Evolutionary conservation across 495 filamentous ascomycete species (phyloP), one percentile per base, ranked within the genome.

Genomic region (Paragyromitra xinjiangensis): DNA sequence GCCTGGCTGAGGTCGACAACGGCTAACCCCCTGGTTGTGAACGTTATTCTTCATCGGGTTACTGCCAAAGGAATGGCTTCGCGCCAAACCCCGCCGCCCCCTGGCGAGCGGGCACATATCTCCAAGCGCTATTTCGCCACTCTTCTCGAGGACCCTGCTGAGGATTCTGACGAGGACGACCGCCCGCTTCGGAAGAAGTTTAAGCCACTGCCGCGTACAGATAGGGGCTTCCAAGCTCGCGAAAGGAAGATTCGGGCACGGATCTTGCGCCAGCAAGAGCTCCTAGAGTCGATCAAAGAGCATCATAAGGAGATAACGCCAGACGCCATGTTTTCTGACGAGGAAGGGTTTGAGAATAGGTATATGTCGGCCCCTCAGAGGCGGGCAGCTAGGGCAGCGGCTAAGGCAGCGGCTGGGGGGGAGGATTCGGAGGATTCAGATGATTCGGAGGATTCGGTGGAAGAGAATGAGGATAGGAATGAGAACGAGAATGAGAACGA

Each of bases 1-100:
- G 53, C 53, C 19, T 56, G 55, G 24, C 55, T 58, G 22, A 26
- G 22, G 55, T 2, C 55, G 55, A 58, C 55, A 34, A 53, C 50
- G 42, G 50, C 50, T 51, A 16, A 19, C 50, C 50, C 50, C 50
- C 16, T 2, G 2, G 50, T 16, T 6, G 50, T 51, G n/a, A 51
- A 51, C 16, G 19, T 51, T 6, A 19, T 51, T 16, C n/a, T 51
- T 14, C 50, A 19, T 51, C 50, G 50, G 42, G 42, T 44, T 44
- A 4, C 42, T 44, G 42, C 5, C 50, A 22, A 14, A 19, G 50
- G 16, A 19, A 44, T 4, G 50, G 50, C 50, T 24, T 4, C 5
- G 42, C 42, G 45, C 16, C 50, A 51, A 51, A 51, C 50, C 12
- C 50, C 50, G 5, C 50, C 3, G 50, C 45, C 45, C 45, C 7